Percentiles rank a stretch among this genome's conserved stretches.
These are phyloP conservation scores for Colletotrichum kahawae DNA, from an alignment of 2,329 filamentous ascomycete species.

Conservation along the genomic window DNA sequence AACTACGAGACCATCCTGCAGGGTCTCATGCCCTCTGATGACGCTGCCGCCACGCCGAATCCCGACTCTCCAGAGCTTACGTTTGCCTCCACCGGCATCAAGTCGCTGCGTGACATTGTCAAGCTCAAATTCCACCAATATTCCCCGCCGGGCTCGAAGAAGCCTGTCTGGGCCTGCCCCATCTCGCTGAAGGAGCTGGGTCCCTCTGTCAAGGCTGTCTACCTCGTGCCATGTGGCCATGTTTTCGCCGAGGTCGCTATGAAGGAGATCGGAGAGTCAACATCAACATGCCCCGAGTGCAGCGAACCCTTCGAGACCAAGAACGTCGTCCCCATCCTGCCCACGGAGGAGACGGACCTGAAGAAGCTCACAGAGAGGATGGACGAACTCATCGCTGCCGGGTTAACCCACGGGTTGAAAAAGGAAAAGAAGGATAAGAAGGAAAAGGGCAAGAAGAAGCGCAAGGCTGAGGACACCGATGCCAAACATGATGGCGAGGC, in stretches of 20 bases:
- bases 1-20: constrained; percentile 90
- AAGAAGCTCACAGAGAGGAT: constrained; percentile 69
- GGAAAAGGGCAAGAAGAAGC: constrained; percentile 74
- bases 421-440: constrained; percentile 67
- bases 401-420: constrained; percentile 86
- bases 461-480: constrained; percentile 62
- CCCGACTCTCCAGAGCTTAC: constrained; percentile 33
- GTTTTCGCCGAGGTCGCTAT: constrained; percentile 89
- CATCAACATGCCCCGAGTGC: constrained; percentile 72
- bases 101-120: constrained; percentile 83
- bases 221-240: constrained; percentile 93
- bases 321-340: constrained; percentile 84
- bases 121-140: constrained; percentile 76
- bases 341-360: constrained; percentile 73
- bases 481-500: constrained; percentile 40
- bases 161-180: constrained; percentile 79
- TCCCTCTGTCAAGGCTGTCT: constrained; percentile 79
- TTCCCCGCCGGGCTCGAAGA: constrained; percentile 40
- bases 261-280: constrained; percentile 73
- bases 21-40: constrained; percentile 53
- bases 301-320: constrained; percentile 73
- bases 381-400: constrained; percentile 71
- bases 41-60: constrained; percentile 30
- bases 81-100: constrained; percentile 66
- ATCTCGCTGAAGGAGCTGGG: constrained; percentile 88